Evolutionary conservation across 164 flowering plant species (phyloP), one percentile per base, ranked within the genome.

Genomic region (Nelumbo lutea): DNA sequence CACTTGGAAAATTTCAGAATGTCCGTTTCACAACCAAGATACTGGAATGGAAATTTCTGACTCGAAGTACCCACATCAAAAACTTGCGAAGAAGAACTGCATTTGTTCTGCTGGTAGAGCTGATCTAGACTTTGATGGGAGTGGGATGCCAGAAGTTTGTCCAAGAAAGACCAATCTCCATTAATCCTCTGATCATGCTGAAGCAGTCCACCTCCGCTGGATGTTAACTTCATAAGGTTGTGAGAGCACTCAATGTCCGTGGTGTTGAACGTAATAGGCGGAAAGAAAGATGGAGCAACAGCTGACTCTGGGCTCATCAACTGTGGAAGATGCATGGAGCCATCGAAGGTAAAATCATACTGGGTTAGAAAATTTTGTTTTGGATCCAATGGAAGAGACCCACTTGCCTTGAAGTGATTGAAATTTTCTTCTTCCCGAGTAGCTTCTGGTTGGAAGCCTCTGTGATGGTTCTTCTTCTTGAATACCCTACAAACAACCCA

Each of bases 401-500:
- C 76, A 67, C 74, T 68, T 14, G 80, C 68, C 68, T 69, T 81
- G 66, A 64, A 41, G 39, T 61, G 64, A 59, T 47, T 64, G 46
- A 61, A 67, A 50, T 71, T 58, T 8, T 65, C 68, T 60, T 67
- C 74, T 63, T 82, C 79, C 15, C 73, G 70, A 6, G 4, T 65
- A 2, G 15, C 9, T 48, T 79, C 84, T 61, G 65, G 51, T 66
- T 79, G 85, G 68, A 68, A 74, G 27, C 73, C 77, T 71, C 78
- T 77, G 50, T 64, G 77, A 43, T 78, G 80, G 61, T 64, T 83
- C 78, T 88, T 88, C 79, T 88, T 88, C 81, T 80, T 86, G 86
- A 90, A 90, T n/a, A 90, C 91, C 70, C 96, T 76, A 68, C 96
- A 90, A 8, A 90, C 91, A 40, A 90, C 96, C 96, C 96, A 90